Percentiles rank a stretch among this genome's conserved stretches.
Evolutionary conservation across 148 eudicot genomes (phyloP).

Genomic region (Oxyria digyna): DNA sequence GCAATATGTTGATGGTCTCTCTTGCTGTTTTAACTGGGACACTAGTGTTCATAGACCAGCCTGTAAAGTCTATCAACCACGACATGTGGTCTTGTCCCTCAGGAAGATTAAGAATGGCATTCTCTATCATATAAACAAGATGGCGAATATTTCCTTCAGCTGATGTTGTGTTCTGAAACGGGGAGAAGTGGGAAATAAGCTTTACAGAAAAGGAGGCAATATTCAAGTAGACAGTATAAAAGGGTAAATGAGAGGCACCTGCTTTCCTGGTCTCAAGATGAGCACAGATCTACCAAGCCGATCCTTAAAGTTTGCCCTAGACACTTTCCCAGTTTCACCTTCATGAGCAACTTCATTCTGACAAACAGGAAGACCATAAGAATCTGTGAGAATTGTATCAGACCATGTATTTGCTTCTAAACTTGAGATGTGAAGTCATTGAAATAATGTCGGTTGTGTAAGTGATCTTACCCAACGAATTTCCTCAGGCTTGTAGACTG

Average conservation of each 20-base stretch:
- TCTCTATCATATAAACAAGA: slow-evolving; percentile 74
- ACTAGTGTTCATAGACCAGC: slow-evolving; percentile 59
- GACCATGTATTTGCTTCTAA: too few species aligned
- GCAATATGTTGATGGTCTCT: slow-evolving; percentile 57
- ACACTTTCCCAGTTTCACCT: slow-evolving; percentile 89
- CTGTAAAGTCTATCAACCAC: slow-evolving; percentile 82
- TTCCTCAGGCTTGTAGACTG: slow-evolving; percentile 75
- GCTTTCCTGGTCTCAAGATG: slow-evolving; percentile 91
- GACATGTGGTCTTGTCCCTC: slow-evolving; percentile 93
- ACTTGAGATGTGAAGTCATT: too few species aligned
- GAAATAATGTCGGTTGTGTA: not conserved
- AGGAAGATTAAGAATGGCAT: slow-evolving; percentile 72
- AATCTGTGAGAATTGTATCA: not conserved
- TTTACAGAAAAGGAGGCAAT: not conserved
- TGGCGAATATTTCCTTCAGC: slow-evolving; percentile 71
- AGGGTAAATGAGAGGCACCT: slow-evolving; percentile 33
- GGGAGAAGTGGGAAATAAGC: not conserved
- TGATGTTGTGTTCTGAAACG: slow-evolving; percentile 45
- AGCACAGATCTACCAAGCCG: slow-evolving; percentile 70
- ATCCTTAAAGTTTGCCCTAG: slow-evolving; percentile 73
- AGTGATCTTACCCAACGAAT: slow-evolving; percentile 66
- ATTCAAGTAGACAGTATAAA: not conserved
- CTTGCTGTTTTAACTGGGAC: slow-evolving; percentile 51
- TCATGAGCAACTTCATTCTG: slow-evolving; percentile 86
- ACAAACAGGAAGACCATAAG: slow-evolving; percentile 6